phyloP scores from a whole-genome alignment of 2,329 filamentous ascomycete genomes.

The Dissoconium aciculare region DNA sequence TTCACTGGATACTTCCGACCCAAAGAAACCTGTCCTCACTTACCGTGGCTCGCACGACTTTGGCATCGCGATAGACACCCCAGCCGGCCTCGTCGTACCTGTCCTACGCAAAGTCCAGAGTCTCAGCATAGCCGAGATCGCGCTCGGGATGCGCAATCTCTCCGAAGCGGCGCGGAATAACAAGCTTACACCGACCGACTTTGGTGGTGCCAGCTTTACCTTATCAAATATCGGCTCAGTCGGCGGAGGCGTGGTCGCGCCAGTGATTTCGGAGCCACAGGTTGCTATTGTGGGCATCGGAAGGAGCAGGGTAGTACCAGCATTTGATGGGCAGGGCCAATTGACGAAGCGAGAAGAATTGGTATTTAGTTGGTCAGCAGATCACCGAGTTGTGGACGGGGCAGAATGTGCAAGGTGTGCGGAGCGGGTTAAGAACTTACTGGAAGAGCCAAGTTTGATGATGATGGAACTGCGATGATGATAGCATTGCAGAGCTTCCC shows the following conservation, averaged over 20 bases:
- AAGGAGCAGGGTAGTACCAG: conserved; percentile 62
- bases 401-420: conserved; percentile 87
- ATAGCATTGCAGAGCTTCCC: too few relatives aligned
- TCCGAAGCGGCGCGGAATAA: conserved; percentile 59
- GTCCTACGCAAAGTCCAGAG: conserved; percentile 73
- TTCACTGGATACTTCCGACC: conserved; percentile 51
- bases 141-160: conserved; percentile 58
- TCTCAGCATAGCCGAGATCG: conserved; percentile 64
- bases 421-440: conserved; percentile 57
- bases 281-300: conserved; percentile 87
- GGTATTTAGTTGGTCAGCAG: conserved; percentile 92
- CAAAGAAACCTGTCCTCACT: conserved; percentile 56
- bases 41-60: conserved; percentile 84
- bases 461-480: conserved; percentile 57
- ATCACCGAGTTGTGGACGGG: conserved; percentile 87
- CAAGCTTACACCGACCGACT: conserved; percentile 58
- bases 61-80: conserved; percentile 89
- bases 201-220: conserved; percentile 80
- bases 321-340: conserved; percentile 45
- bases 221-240: conserved; percentile 94
- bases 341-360: conserved; percentile 65
- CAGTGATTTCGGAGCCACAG: conserved; percentile 80
- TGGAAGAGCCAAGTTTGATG: conserved; percentile 82
- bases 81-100: conserved; percentile 73
- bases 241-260: conserved; percentile 79